Evolutionary conservation across 163 green algal genomes (phyloP).

Genomic region (Coccomyxa subellipsoidea): DNA sequence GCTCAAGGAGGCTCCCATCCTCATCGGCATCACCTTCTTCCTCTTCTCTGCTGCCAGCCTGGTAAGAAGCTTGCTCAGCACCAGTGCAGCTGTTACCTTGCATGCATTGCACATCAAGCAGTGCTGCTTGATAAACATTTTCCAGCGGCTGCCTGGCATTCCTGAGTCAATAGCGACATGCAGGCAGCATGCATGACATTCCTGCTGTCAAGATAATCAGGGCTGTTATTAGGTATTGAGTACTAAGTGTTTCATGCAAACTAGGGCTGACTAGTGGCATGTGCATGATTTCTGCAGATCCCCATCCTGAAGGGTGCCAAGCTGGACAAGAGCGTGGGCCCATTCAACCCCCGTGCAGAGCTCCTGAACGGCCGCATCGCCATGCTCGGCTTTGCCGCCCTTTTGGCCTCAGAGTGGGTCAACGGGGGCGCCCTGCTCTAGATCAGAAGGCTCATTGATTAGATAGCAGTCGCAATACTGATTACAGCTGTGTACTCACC

Average conservation of each 20-base stretch:
- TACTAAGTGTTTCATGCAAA: too few relatives aligned
- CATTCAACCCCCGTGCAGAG: conserved; percentile 53
- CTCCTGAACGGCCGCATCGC: conserved; percentile 58
- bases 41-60: conserved; percentile 50
- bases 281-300: too few relatives aligned
- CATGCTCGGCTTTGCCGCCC: conserved; percentile 63
- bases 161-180: neutral
- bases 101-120: too few relatives aligned
- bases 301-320: neutral
- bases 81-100: neutral
- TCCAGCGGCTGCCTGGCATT: neutral
- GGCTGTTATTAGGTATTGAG: too few relatives aligned
- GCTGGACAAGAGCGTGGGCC: conserved; percentile 29
- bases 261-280: too few relatives aligned
- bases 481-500: too few relatives aligned
- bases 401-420: conserved; percentile 40
- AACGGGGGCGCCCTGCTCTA: conserved; percentile 44
- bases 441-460: neutral
- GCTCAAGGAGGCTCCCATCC: conserved; percentile 36
- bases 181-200: too few relatives aligned
- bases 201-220: neutral
- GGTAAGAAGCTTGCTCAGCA: conserved; percentile 15
- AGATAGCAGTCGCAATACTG: too few relatives aligned
- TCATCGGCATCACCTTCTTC: conserved; percentile 48
- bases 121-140: neutral